A percentile compares a stretch with the other conserved stretches of the same genome.
Evolutionary conservation across 768 basidiomycete genomes (phyloP).

Genomic region (Boletellus sp.): DNA sequence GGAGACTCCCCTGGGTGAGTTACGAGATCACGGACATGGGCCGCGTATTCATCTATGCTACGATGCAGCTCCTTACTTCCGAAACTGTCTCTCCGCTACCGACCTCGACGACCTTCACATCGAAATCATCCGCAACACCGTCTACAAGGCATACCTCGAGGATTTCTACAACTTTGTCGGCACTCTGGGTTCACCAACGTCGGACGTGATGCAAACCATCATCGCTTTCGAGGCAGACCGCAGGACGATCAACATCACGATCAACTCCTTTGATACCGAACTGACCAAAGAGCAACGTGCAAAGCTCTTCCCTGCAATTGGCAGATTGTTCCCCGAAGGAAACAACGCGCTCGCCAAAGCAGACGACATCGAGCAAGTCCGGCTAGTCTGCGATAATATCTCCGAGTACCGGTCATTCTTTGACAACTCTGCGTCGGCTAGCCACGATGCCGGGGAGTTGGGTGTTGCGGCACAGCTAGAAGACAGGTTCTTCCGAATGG

Average conservation of each 20-base stretch:
- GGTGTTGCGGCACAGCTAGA: constrained; percentile 70
- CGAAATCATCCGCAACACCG: constrained; percentile 98
- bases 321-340: constrained; percentile 90
- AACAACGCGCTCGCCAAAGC: constrained; percentile 92
- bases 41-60: background rate
- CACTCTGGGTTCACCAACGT: constrained; percentile 79
- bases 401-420: constrained; percentile 92
- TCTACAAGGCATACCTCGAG: constrained; percentile 98
- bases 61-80: constrained; percentile 84
- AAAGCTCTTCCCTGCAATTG: constrained; percentile 90
- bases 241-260: constrained; percentile 95
- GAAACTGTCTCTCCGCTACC: constrained; percentile 88
- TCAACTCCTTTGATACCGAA: constrained; percentile 97
- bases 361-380: constrained; percentile 93
- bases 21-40: background rate
- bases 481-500: constrained; percentile 90
- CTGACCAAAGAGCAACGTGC: constrained; percentile 94
- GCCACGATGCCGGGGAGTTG: constrained; percentile 39
- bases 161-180: constrained; percentile 88
- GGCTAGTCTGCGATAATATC: constrained; percentile 80
- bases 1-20: constrained; percentile 92
- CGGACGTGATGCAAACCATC: constrained; percentile 88
- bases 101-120: constrained; percentile 99
- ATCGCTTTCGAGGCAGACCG: constrained; percentile 96
- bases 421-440: constrained; percentile 45